Conservation (phyloP, 1,284 basidiomycete species). For the Thelephora terrestris region DNA sequence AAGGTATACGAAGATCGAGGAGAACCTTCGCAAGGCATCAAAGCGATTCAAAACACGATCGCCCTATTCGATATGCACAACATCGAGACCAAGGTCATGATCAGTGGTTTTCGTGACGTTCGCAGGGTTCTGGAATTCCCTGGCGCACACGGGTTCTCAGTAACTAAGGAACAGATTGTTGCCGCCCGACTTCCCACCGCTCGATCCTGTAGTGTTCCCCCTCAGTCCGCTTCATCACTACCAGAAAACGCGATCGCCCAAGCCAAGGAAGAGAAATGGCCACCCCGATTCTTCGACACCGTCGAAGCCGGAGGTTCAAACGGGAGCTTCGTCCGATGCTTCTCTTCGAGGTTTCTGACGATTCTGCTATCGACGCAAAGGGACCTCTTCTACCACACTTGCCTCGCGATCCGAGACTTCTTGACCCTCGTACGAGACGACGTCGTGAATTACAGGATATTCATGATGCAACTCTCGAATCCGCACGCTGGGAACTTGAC, state of each 20-base stretch:
- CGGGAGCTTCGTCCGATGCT: not conserved
- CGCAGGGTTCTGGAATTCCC: slow-evolving; percentile 3
- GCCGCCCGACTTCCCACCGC: not conserved
- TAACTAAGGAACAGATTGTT: not conserved
- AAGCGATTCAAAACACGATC: slow-evolving; percentile 37
- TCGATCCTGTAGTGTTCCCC: not conserved
- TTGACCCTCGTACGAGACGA: not conserved
- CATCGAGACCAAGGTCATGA: slow-evolving; percentile 32
- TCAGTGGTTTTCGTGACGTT: slow-evolving; percentile 22
- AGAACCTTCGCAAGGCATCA: slow-evolving; percentile 30
- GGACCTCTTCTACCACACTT: not conserved
- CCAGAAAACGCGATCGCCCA: not conserved
- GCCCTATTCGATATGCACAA: slow-evolving; percentile 34
- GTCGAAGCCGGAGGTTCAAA: not conserved
- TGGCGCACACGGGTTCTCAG: not conserved
- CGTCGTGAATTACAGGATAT: not conserved
- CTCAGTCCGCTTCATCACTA: not conserved
- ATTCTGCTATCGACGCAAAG: not conserved
- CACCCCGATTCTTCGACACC: not conserved
- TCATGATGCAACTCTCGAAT: not conserved
- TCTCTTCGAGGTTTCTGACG: not conserved
- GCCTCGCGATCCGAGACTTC: not conserved
- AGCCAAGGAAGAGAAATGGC: not conserved
- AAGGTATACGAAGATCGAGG: slow-evolving; percentile 4
- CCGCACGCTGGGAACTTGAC: too few species aligned